phyloP scores from a whole-genome alignment of 1,284 basidiomycete genomes.

The Microbotryum silenes-acaulis region DNA sequence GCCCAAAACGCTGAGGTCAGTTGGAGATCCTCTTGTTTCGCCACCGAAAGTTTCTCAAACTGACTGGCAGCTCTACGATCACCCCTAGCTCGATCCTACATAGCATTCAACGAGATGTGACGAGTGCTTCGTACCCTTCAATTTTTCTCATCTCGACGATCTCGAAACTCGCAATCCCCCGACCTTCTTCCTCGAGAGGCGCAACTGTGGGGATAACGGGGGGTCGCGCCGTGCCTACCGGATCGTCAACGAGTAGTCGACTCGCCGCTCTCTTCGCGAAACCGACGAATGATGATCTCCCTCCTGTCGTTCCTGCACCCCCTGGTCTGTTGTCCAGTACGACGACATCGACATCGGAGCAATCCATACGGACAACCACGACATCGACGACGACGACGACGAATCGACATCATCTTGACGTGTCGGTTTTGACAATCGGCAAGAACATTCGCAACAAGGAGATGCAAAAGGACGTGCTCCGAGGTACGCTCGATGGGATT shows the following conservation, averaged over 20 bases:
- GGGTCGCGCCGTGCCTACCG: background rate
- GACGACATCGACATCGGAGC: too few relatives aligned
- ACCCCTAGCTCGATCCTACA: too few relatives aligned
- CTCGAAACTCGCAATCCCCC: slow-evolving; percentile 17
- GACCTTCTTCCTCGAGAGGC: background rate
- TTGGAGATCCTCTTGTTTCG: slow-evolving; percentile 4
- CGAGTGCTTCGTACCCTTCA: background rate
- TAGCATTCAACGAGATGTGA: too few relatives aligned
- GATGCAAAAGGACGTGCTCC: slow-evolving; percentile 5
- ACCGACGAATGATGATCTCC: slow-evolving; percentile 1
- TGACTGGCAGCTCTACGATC: too few relatives aligned
- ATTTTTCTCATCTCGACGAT: background rate
- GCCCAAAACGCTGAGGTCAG: slow-evolving; percentile 7
- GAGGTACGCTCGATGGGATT: slow-evolving; percentile 1
- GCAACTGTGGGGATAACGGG: background rate
- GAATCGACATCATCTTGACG: slow-evolving; percentile 8
- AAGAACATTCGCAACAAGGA: slow-evolving; percentile 15
- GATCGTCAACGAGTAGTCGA: slow-evolving; percentile 16
- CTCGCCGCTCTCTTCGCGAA: slow-evolving; percentile 31
- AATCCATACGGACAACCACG: background rate
- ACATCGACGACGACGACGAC: background rate
- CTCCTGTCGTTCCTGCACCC: slow-evolving; percentile 12
- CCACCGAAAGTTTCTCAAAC: too few relatives aligned
- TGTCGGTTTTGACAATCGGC: slow-evolving; percentile 18
- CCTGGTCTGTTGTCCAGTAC: background rate